Conservation (phyloP, 768 basidiomycete species). For the Hypholoma fasciculare region DNA sequence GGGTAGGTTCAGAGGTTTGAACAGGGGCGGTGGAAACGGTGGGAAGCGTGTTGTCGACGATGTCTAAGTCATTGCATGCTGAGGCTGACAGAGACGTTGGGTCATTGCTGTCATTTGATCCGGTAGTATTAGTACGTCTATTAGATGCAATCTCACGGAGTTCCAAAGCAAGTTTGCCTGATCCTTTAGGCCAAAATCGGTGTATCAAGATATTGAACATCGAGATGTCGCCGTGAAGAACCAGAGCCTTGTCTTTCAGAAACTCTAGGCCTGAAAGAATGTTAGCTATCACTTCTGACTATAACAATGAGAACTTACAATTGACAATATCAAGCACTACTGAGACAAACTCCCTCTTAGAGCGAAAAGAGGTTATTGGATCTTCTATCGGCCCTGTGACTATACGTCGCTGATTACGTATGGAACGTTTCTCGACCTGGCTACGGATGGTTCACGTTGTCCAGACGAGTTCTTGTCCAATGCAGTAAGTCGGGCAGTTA, state of each 20-base stretch:
- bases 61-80: too few species aligned
- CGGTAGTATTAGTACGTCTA: not conserved
- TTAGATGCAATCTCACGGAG: not conserved
- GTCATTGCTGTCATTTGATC: too few species aligned
- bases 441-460: not conserved
- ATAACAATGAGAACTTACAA: not conserved
- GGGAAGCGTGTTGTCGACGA: not conserved
- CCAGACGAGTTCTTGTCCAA: not conserved
- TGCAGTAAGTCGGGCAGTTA: not conserved
- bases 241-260: not conserved
- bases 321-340: conserved; percentile 8
- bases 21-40: not conserved
- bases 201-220: conserved; percentile 4
- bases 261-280: not conserved
- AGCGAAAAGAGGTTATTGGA: conserved; percentile 12
- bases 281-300: not conserved
- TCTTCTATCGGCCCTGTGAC: conserved; percentile 12
- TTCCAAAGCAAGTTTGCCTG: not conserved
- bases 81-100: too few species aligned
- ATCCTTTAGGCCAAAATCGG: conserved; percentile 1
- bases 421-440: not conserved
- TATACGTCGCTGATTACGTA: conserved; percentile 4
- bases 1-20: too few species aligned
- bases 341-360: conserved; percentile 6
- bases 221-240: conserved; percentile 5